Evolutionary conservation across 768 basidiomycete species (phyloP), one percentile per base, ranked within the genome.

Genomic region (Pleurotus tuoliensis): DNA sequence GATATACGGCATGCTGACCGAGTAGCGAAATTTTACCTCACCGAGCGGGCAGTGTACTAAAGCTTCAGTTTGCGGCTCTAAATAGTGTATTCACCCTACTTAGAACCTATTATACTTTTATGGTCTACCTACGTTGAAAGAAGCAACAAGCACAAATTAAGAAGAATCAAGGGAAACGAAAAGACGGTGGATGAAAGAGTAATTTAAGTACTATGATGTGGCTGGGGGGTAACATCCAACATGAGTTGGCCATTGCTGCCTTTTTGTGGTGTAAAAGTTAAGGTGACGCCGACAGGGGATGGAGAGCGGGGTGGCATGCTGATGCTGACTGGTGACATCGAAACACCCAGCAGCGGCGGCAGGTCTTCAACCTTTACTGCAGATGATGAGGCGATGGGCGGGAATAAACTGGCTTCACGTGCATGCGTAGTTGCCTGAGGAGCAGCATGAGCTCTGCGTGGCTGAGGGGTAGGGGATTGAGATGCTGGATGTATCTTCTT

Each of bases 21-120:
- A 2, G 76, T 78, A 5, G 39, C 67, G n/a, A 38, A 66, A 5
- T 77, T 73, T 61, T 67, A 77, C 56, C 60, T 67, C 45, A 56
- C 59, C 11, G 20, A 13, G 58, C 66, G n/a, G 62, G 64, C 18
- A 62, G 59, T 16, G 47, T 63, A 41, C 44, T 44, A 59, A 38
- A 52, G 56, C 49, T 55, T 55, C 30, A n/a, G 22, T 34, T 39
- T 51, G 24, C 13, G 25, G 38, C 45, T 52, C 20, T 25, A 46
- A 44, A 41, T 47, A 52, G 13, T 48, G 25, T 39, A 39, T 51
- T 25, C 27, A 20, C 27, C 12, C 18, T 34, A 37, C 37, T 22
- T 16, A 34, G 25, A 52, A 37, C 15, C 18, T 46, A 43, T 30
- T 6, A 49, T 37, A 45, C 25, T 18, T 48, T 47, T 20, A n/a